Percentiles rank a stretch among this genome's conserved stretches.
Conservation (phyloP, 2,329 filamentous ascomycete species). For the Neoarthrinium moseri region DNA sequence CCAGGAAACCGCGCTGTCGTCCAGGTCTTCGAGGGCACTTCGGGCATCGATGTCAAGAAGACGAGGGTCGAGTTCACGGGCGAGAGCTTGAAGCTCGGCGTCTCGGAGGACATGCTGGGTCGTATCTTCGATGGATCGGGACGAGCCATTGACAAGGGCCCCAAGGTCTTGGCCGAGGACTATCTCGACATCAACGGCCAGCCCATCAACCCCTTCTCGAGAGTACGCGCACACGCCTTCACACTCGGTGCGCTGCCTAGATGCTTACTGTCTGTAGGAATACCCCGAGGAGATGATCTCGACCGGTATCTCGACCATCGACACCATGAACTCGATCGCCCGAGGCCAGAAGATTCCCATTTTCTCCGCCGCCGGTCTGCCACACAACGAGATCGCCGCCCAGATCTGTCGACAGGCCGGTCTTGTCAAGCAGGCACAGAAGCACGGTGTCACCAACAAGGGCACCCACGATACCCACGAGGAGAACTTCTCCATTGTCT, state of each 20-base stretch:
- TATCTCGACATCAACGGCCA: constrained; percentile 99
- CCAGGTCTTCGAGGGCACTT: constrained; percentile 96
- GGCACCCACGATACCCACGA: constrained; percentile 94
- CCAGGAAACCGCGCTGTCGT: constrained; percentile 90
- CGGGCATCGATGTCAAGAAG: constrained; percentile 99
- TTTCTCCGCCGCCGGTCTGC: constrained; percentile 96
- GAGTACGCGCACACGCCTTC: constrained; percentile 57
- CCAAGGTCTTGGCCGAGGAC: constrained; percentile 95
- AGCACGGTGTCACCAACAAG: constrained; percentile 78
- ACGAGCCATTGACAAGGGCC: constrained; percentile 97
- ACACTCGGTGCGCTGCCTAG: not conserved
- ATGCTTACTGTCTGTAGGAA: constrained; percentile 54
- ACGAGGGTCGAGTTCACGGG: constrained; percentile 97
- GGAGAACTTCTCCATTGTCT: constrained; percentile 99
- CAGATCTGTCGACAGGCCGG: constrained; percentile 98
- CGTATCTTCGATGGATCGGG: constrained; percentile 98
- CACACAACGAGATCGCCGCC: constrained; percentile 98
- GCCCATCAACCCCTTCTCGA: constrained; percentile 96
- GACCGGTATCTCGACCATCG: constrained; percentile 97
- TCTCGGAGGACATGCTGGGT: constrained; percentile 98
- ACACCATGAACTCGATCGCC: constrained; percentile 97
- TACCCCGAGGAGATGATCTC: constrained; percentile 99
- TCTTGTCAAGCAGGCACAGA: constrained; percentile 66
- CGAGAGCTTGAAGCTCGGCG: constrained; percentile 95
- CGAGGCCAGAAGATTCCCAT: constrained; percentile 99